Base-by-base conservation (phyloP, 1,284 basidiomycete species). In the Phylloboletellus chloephorus region DNA sequence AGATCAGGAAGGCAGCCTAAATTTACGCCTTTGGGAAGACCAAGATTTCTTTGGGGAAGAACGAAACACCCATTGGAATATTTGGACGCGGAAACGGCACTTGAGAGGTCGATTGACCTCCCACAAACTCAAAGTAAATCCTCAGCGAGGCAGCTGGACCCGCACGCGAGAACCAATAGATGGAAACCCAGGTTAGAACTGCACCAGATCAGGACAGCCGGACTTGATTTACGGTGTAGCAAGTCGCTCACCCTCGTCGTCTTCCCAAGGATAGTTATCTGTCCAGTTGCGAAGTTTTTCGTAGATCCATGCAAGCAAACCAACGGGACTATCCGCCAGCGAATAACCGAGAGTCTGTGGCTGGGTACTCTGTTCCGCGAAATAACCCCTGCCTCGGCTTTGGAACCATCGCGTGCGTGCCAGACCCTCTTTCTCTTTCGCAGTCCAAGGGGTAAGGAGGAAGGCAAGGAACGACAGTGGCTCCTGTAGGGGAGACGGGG, bases 331-430 rank as follows among this genome's bases (percentile, higher is more conserved):
- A 52, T 79, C 78, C 0, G 68, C 57, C 2, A 81, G 60, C 9
- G 62, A 53, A 49, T 80, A 80, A 0, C 74, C 77, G 4, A 81
- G 51, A 0, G 77, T 81, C 53, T 79, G 76, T 0, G 78, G 78
- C 41, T 68, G 67, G 0, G 74, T 77, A 2, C 61, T 42, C 32
- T 79, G 78, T 37, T 67, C 48, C 2, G 26, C 23, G 10, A 49
- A 42, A 50, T 78, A 79, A 7, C 72, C 77, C 3, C 28, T 41
- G 6, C 69, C 69, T 20, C 49, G 49, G 0, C 46, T 38, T 0
- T 5, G 11, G 47, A 65, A 73, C 60, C 56, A 59, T 13, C 47
- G 11, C 0, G 56, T 51, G 3, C 63, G 60, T n/a, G 58, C 49
- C 3, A 73, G 44, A 0, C 62, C 67, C 0, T 52, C 60, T 22